A percentile compares a stretch with the other conserved stretches of the same genome.
Evolutionary conservation across 768 basidiomycete species (phyloP).

Genomic region (Russula foetens): DNA sequence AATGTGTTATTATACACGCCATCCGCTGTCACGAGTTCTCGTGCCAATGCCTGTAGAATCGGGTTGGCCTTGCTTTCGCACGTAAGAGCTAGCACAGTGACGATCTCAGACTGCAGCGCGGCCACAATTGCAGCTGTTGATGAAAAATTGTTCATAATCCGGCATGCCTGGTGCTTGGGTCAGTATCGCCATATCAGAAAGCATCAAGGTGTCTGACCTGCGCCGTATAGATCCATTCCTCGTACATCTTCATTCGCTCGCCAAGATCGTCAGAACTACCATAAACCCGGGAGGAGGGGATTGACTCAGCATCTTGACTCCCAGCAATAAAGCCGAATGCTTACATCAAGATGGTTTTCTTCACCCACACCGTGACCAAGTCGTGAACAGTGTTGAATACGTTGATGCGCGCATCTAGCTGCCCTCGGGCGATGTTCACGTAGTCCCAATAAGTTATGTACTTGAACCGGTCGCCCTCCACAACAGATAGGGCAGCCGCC

Average conservation of each 20-base stretch:
- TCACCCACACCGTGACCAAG: background rate
- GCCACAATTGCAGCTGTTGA: conserved; percentile 2
- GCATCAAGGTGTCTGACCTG: conserved; percentile 1
- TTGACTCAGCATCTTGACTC: background rate
- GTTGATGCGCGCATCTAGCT: background rate
- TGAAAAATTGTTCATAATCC: conserved; percentile 6
- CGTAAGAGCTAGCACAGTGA: background rate
- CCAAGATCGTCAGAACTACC: background rate
- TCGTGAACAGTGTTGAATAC: conserved; percentile 7
- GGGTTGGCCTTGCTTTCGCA: conserved; percentile 1
- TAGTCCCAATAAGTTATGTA: conserved; percentile 11
- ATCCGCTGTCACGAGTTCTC: background rate
- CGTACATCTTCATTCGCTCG: conserved; percentile 1
- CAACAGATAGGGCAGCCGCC: conserved; percentile 5
- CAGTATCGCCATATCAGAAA: background rate
- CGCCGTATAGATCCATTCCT: conserved; percentile 5
- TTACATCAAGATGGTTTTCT: conserved; percentile 1
- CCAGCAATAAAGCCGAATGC: background rate
- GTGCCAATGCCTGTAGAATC: background rate
- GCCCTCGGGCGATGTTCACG: conserved; percentile 1
- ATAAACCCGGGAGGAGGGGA: background rate
- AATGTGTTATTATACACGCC: background rate
- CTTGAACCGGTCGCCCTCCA: conserved; percentile 12
- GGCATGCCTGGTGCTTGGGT: background rate
- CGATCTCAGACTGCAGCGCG: background rate